Evolutionary conservation across 192 early-diverging fungal species (phyloP).

Genomic region (Coemansia sp.): DNA sequence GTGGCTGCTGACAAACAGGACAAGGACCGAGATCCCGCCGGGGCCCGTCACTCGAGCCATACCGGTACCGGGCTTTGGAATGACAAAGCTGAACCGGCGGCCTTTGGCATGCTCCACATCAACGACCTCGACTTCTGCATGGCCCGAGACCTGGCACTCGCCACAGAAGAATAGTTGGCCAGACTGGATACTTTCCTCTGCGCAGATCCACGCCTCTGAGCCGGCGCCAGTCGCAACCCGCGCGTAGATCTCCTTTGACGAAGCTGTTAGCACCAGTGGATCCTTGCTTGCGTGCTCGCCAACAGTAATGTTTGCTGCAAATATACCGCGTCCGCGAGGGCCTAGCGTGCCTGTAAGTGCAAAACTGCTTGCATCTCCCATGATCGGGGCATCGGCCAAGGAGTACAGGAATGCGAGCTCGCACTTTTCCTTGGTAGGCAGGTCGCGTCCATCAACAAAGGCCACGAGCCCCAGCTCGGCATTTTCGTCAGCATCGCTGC

Average conservation of each 20-base stretch:
- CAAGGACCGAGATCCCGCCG: conserved; percentile 6
- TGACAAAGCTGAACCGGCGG: conserved; percentile 43
- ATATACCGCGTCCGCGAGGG: conserved; percentile 37
- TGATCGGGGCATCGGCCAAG: conserved; percentile 30
- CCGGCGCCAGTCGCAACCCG: conserved; percentile 13
- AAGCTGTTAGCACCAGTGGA: conserved; percentile 15
- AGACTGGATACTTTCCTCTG: conserved; percentile 31
- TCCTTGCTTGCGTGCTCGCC: not conserved
- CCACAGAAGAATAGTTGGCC: conserved; percentile 42
- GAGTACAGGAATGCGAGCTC: conserved; percentile 37
- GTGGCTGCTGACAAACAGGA: conserved; percentile 20
- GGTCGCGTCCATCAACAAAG: conserved; percentile 23
- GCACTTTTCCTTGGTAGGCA: not conserved
- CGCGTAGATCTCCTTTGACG: conserved; percentile 43
- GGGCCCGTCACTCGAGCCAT: conserved; percentile 5
- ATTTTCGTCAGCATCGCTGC: not conserved
- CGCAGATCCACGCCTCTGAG: conserved; percentile 42
- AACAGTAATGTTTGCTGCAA: conserved; percentile 34
- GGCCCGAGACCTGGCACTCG: conserved; percentile 31
- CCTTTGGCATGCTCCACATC: conserved; percentile 37
- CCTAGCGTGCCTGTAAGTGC: conserved; percentile 40
- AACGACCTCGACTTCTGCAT: conserved; percentile 38
- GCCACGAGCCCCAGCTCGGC: conserved; percentile 15
- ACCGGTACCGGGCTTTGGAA: conserved; percentile 29
- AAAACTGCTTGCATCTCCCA: conserved; percentile 30